Percentiles rank a stretch among this genome's conserved stretches.
Conservation (phyloP, 2,329 filamentous ascomycete species). For the Rhynchosporium agropyri region DNA sequence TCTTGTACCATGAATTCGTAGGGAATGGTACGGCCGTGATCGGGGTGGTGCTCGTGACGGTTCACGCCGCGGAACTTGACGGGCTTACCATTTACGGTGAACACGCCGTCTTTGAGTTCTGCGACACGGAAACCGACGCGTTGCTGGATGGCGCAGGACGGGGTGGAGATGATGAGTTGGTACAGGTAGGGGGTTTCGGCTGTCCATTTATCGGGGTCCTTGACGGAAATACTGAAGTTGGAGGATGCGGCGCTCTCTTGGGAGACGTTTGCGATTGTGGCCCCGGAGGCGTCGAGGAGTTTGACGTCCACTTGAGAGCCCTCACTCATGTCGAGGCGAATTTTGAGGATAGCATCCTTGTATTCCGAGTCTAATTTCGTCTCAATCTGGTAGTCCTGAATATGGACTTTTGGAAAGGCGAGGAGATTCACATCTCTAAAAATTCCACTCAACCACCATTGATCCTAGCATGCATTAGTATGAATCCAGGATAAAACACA, state of each 20-base stretch:
- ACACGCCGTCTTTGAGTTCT: constrained; percentile 53
- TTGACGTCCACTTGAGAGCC: constrained; percentile 44
- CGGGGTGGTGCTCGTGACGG: constrained; percentile 69
- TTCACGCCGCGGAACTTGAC: constrained; percentile 59
- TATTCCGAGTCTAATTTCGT: constrained; percentile 56
- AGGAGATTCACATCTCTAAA: constrained; percentile 58
- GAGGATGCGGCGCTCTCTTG: constrained; percentile 21
- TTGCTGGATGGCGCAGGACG: constrained; percentile 43
- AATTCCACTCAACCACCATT: constrained; percentile 56
- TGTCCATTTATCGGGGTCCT: constrained; percentile 65
- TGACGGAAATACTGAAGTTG: constrained; percentile 44
- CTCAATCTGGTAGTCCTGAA: constrained; percentile 57
- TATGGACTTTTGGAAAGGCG: constrained; percentile 49
- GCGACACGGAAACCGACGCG: constrained; percentile 56
- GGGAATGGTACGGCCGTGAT: constrained; percentile 55
- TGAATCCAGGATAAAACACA: neutral
- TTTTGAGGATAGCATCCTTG: constrained; percentile 52
- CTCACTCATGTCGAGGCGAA: constrained; percentile 50
- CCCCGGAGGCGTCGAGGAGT: constrained; percentile 50
- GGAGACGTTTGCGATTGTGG: constrained; percentile 40
- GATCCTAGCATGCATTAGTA: constrained; percentile 44
- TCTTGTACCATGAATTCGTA: constrained; percentile 54
- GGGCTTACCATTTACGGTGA: constrained; percentile 56
- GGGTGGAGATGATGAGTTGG: constrained; percentile 48
- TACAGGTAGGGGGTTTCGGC: constrained; percentile 69